These are phyloP conservation scores for Volvariella surrecta DNA, from an alignment of 1,284 basidiomycete genomes.

Conservation along the genomic window DNA sequence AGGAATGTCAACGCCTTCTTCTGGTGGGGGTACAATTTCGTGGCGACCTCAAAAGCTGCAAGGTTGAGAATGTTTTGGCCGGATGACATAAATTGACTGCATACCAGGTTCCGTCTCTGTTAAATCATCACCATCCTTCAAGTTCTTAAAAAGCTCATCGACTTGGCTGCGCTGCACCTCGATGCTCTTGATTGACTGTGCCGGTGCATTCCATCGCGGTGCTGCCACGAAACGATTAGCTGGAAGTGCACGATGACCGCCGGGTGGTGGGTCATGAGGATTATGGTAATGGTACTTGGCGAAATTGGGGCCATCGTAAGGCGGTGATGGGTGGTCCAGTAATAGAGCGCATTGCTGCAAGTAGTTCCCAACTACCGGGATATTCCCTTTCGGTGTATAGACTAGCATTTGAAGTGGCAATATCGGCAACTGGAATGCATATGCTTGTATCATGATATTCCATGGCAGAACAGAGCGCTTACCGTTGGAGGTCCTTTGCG, in stretches of 20 bases:
- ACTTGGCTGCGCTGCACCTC: conserved; percentile 92
- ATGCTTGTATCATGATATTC: conserved; percentile 11
- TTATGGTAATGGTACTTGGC: conserved; percentile 73
- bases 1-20: conserved; percentile 97
- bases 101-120: conserved; percentile 77
- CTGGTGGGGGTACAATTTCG: conserved; percentile 94
- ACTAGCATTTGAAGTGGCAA: conserved; percentile 81
- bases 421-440: conserved; percentile 54
- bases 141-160: conserved; percentile 86
- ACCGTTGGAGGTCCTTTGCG: conserved; percentile 55
- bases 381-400: conserved; percentile 89
- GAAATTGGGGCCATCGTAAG: conserved; percentile 50
- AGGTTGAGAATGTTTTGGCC: conserved; percentile 11
- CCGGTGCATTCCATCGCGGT: conserved; percentile 50
- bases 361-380: conserved; percentile 71
- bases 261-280: conserved; percentile 78
- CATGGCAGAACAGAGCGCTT: conserved; percentile 18
- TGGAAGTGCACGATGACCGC: conserved; percentile 45
- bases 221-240: conserved; percentile 33
- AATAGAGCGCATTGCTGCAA: conserved; percentile 62
- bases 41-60: conserved; percentile 75
- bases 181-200: conserved; percentile 68
- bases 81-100: conserved; percentile 18
- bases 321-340: conserved; percentile 73
- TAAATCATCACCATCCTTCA: conserved; percentile 84